phyloP scores from a whole-genome alignment of 2,329 filamentous ascomycete species.

The Albifimbria verrucaria region DNA sequence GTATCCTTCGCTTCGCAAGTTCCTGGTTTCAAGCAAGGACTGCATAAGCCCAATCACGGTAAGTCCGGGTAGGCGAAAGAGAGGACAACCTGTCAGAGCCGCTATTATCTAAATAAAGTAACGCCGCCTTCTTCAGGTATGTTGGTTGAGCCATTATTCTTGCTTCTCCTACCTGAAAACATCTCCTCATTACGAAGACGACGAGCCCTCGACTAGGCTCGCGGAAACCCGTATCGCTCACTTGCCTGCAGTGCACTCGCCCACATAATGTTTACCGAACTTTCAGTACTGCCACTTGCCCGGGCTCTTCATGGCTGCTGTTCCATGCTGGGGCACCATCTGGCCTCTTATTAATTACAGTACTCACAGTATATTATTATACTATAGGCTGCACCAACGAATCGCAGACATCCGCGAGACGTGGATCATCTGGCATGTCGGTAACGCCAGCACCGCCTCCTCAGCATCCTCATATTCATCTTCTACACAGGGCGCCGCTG shows the following conservation, averaged over 20 bases:
- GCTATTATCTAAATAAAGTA: too few relatives aligned
- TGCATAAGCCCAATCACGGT: too few relatives aligned
- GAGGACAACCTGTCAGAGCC: too few relatives aligned
- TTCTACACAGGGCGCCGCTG: conserved; percentile 15
- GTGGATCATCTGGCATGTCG: conserved; percentile 12
- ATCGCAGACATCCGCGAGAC: conserved; percentile 14
- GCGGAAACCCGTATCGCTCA: not conserved
- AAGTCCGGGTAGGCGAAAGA: too few relatives aligned
- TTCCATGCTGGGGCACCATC: conserved; percentile 12
- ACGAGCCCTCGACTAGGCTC: too few relatives aligned
- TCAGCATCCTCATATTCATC: conserved; percentile 16
- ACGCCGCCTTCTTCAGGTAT: too few relatives aligned
- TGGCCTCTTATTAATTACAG: conserved; percentile 10
- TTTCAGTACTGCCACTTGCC: conserved; percentile 13
- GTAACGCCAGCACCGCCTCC: conserved; percentile 14
- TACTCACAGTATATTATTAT: conserved; percentile 11
- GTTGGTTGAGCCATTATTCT: too few relatives aligned
- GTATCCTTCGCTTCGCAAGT: too few relatives aligned
- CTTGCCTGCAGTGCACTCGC: not conserved
- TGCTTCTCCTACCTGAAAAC: too few relatives aligned
- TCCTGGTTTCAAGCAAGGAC: too few relatives aligned
- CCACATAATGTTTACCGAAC: conserved; percentile 8
- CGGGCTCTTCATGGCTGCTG: conserved; percentile 12
- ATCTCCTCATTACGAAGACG: too few relatives aligned
- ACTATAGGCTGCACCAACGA: conserved; percentile 11